Percentiles rank a stretch among this genome's conserved stretches.
These are phyloP conservation scores for Pluteus cervinus DNA, from an alignment of 768 basidiomycete species.

Conservation along the genomic window DNA sequence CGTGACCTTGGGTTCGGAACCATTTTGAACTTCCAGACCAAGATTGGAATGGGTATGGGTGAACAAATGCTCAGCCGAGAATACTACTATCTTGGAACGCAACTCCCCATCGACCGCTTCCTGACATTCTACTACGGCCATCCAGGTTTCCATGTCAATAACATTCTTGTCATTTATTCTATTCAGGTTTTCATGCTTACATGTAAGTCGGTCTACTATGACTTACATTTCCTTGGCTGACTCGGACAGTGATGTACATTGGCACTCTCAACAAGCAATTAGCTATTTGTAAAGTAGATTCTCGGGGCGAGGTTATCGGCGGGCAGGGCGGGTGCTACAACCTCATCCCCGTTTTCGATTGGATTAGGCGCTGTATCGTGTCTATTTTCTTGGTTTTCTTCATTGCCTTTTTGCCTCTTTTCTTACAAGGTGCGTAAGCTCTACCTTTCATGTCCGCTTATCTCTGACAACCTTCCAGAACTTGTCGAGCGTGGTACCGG, in stretches of 20 bases:
- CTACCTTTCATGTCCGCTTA: background rate
- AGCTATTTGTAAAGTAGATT: constrained; percentile 81
- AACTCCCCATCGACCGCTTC: constrained; percentile 97
- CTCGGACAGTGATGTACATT: constrained; percentile 72
- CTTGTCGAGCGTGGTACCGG: constrained; percentile 95
- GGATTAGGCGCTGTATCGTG: constrained; percentile 95
- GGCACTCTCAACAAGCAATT: constrained; percentile 96
- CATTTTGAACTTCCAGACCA: constrained; percentile 99
- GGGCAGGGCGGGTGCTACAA: constrained; percentile 95
- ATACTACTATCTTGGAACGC: constrained; percentile 98
- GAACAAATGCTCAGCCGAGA: constrained; percentile 99
- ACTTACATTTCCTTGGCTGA: constrained; percentile 3
- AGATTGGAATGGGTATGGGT: constrained; percentile 99
- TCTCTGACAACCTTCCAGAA: constrained; percentile 42
- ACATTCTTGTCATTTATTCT: constrained; percentile 97
- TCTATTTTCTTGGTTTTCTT: constrained; percentile 99
- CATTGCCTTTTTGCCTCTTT: constrained; percentile 94
- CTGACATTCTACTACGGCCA: constrained; percentile 99
- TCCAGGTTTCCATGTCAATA: constrained; percentile 99
- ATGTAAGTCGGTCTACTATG: constrained; percentile 41
- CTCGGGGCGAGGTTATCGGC: constrained; percentile 67
- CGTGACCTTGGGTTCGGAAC: constrained; percentile 99
- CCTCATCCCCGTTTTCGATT: constrained; percentile 92
- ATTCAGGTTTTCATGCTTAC: constrained; percentile 98
- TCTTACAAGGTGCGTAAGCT: constrained; percentile 77